Evolutionary conservation across 2,329 filamentous ascomycete species (phyloP).

Genomic region (Botryosphaeria dothidea): DNA sequence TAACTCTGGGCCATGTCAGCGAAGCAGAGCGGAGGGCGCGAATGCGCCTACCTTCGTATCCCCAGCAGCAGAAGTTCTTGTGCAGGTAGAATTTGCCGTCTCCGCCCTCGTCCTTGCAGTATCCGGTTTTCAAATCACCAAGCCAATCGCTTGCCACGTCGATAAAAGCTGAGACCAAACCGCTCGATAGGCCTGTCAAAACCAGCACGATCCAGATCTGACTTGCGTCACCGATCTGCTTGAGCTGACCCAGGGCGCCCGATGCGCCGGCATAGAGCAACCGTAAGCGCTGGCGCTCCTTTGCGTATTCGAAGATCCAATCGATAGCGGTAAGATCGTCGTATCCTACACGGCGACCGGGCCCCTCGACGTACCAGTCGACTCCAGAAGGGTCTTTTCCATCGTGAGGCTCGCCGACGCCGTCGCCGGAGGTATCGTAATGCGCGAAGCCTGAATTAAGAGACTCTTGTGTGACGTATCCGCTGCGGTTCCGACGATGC

Average conservation of each 20-base stretch:
- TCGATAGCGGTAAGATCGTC: constrained; percentile 97
- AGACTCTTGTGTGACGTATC: constrained; percentile 29
- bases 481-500: constrained; percentile 30
- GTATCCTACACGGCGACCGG: constrained; percentile 87
- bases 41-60: constrained; percentile 64
- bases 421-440: constrained; percentile 40
- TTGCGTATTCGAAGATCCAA: constrained; percentile 99
- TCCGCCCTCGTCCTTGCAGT: constrained; percentile 74
- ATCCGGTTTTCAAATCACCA: constrained; percentile 86
- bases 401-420: constrained; percentile 41
- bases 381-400: constrained; percentile 46
- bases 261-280: constrained; percentile 66
- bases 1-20: constrained; percentile 51
- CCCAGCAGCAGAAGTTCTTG: constrained; percentile 89
- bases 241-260: constrained; percentile 72
- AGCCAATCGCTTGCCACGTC: constrained; percentile 92
- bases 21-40: not conserved
- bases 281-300: constrained; percentile 86
- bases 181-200: constrained; percentile 79
- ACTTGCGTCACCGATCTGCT: constrained; percentile 76
- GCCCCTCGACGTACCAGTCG: constrained; percentile 91
- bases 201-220: constrained; percentile 92
- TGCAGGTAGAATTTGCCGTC: constrained; percentile 91
- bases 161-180: constrained; percentile 82
- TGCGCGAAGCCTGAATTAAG: constrained; percentile 45